Evolutionary conservation across 495 filamentous ascomycete species (phyloP), one percentile per base, ranked within the genome.

Genomic region (Xylaria longipes): DNA sequence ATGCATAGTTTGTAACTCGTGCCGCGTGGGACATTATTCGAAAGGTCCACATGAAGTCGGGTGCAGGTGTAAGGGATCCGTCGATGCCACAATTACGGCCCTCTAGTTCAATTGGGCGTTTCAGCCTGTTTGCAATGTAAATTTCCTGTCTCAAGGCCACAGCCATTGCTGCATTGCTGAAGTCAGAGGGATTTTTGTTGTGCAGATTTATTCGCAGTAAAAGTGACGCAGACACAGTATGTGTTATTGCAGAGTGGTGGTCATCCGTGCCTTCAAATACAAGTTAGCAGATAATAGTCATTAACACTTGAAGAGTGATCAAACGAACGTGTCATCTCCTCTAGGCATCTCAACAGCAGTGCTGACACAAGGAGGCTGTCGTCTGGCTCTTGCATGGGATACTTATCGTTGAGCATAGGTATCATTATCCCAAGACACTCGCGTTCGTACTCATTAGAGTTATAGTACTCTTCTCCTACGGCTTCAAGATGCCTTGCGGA

Each of bases 361-460:
- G 52, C 52, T 14, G 27, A 56, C 27, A 56, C 52, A 56, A 56
- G 27, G 17, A 56, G 52, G 14, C 52, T 56, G 52, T 56, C 52
- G 52, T 56, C 52, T 31, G 52, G 27, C 1, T 29, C 52, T 56
- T 31, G 12, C 52, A 15, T 56, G 52, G 25, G 4, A 29, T 56
- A 56, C 52, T 56, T 56, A 14, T 56, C 52, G 14, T 56, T 56
- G 14, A 56, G 52, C 52, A 56, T 56, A 56, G 52, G 52, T 56
- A 56, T 56, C 52, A 31, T 56, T 31, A 56, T 56, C 27, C 52
- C 12, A 29, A 56, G 52, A 17, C 52, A 31, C 14, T 56, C 52
- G 12, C 52, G 12, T 56, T 56, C 52, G 5, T 56, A 56, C 27
- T 56, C 52, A 9, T 56, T 56, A 2, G 52, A 31, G 52, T 56